phyloP scores from a whole-genome alignment of 257 asterid species.

The Handroanthus guayacan region DNA sequence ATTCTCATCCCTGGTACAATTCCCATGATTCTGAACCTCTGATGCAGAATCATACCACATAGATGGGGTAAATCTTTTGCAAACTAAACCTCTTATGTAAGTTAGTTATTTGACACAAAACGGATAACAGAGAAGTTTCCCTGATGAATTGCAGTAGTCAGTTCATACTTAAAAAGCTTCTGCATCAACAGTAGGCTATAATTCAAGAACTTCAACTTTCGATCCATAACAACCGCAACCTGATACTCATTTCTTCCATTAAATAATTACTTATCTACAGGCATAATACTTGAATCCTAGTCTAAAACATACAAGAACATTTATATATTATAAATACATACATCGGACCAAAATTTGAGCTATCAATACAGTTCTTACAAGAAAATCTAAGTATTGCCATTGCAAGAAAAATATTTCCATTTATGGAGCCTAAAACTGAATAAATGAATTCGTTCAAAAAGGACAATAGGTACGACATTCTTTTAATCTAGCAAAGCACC shows the following conservation, averaged over 20 bases:
- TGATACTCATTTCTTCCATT: neutral
- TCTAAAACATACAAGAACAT: conserved; percentile 1
- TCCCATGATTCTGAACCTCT: neutral
- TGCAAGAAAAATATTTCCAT: neutral
- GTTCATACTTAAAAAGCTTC: conserved; percentile 16
- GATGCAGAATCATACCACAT: neutral
- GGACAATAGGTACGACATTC: neutral
- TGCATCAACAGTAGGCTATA: neutral
- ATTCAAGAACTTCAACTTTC: conserved; percentile 13
- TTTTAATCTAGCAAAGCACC: neutral
- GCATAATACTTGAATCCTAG: neutral
- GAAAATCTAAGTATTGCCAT: neutral
- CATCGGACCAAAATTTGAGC: neutral
- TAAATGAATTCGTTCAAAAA: neutral
- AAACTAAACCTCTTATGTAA: conserved; percentile 13
- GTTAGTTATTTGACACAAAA: neutral
- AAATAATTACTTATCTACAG: neutral
- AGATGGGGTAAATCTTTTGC: neutral
- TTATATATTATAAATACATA: no score
- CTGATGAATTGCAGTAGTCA: neutral
- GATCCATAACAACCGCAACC: conserved; percentile 8
- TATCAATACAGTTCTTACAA: neutral
- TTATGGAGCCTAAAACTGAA: neutral
- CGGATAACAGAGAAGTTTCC: no score
- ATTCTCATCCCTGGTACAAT: conserved; percentile 23